Base-by-base conservation (phyloP, 257 asterid genomes). In the Nicotiana obtusifolia region DNA sequence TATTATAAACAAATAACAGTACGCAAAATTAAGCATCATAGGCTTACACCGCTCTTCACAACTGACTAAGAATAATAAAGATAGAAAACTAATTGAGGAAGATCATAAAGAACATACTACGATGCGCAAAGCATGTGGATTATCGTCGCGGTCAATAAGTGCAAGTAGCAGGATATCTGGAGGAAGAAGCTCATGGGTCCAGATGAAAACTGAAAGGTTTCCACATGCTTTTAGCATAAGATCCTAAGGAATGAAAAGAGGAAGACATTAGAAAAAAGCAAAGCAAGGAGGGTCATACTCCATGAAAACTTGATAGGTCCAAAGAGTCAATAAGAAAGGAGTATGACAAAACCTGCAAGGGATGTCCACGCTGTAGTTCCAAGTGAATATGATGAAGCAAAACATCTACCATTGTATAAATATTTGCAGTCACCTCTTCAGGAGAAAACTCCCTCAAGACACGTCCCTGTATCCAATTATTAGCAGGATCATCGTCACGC, bases 151-250 rank as follows among this genome's bases (percentile, higher is more conserved):
- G 84, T 95, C 99, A 80, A 87, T 90, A 88, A 95, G 95, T 76
- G 99, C 97, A 83, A 95, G 90, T 16, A 95, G 88, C 82, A 95
- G 85, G 85, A 95, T 94, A 90, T 95, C 99, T 86, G 90, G 80
- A 64, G 99, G 99, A 81, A 95, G 87, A 71, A 94, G 92, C 92
- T 95, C 99, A 84, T 91, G 96, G 81, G 93, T 95, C 98, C 98
- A 95, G 85, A 93, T 91, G 85, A 95, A 94, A 88, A 90, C 90
- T 68, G 95, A 89, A 81, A 95, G 95, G 85, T 93, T 92, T 83
- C 94, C 85, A 85, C 93, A 90, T 77, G 95, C 95, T 89, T 95
- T 95, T 81, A 91, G 81, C 92, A 94, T 87, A 85, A 94, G 92
- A 84, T 95, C 99, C 99, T 95, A 94, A 81, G 83, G 76, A 82